These are phyloP conservation scores for Syzygium oleosum DNA, from an alignment of 345 rosid genomes.

Conservation along the genomic window DNA sequence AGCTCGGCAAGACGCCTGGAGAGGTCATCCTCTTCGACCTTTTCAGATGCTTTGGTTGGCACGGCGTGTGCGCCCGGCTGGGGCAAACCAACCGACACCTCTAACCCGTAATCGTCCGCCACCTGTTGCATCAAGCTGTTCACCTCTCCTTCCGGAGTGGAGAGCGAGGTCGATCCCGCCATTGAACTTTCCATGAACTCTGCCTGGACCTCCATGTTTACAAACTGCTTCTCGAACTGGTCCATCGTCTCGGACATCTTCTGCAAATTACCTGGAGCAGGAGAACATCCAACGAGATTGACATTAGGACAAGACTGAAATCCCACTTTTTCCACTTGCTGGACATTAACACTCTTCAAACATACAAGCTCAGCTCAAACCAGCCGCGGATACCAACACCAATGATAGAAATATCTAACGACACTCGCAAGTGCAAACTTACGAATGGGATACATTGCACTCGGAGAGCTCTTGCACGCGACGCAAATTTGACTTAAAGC, in stretches of 20 bases:
- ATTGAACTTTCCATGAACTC: constrained; percentile 97
- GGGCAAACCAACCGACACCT: constrained; percentile 97
- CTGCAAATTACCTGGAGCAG: constrained; percentile 72
- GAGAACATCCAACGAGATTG: not conserved
- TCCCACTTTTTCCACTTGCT: not conserved
- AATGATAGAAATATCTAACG: not conserved
- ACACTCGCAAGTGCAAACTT: not conserved
- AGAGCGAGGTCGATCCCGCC: constrained; percentile 98
- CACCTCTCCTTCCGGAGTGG: constrained; percentile 98
- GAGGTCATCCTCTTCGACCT: constrained; percentile 90
- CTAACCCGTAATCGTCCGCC: constrained; percentile 90
- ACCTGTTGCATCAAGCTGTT: constrained; percentile 99
- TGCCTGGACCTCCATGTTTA: constrained; percentile 99
- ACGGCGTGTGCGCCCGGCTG: constrained; percentile 92
- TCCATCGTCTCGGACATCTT: constrained; percentile 99
- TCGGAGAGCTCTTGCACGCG: not conserved
- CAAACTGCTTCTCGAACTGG: constrained; percentile 95
- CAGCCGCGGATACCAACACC: not conserved
- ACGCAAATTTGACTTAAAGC: not conserved
- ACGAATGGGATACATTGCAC: not conserved
- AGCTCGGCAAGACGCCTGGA: constrained; percentile 98
- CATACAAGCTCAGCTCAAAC: not conserved
- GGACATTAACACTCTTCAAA: not conserved
- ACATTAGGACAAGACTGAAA: not conserved
- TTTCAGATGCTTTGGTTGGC: constrained; percentile 60